Evolutionary conservation across 2,329 filamentous ascomycete genomes (phyloP), one percentile per base, ranked within the genome.

Genomic region (Colletotrichum phormii): DNA sequence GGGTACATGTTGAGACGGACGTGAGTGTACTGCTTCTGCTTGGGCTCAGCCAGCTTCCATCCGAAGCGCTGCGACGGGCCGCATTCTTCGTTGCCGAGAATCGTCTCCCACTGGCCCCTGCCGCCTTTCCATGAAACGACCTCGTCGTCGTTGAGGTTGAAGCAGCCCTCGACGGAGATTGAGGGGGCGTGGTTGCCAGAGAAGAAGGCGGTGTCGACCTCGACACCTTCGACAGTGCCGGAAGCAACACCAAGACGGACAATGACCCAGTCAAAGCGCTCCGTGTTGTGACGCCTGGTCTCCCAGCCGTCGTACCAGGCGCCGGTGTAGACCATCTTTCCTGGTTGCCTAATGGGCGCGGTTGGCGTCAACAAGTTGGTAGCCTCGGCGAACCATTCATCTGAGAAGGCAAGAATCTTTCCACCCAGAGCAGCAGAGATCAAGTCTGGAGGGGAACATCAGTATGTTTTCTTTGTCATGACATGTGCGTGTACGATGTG

Each of bases 1-100:
- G 94, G 93, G 79, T 94, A 95, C 94, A 95, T 95, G 80, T 94
- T 93, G 67, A 97, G 85, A 42, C 93, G 86, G 53, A 95, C 92
- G 80, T 97, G 94, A 0, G 94, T 95, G 82, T 93, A 95, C 66
- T 91, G 89, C 81, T 93, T 93, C 42, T 84, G 82, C 0, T 89
- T 91, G 24, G 88, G 87, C 22, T 79, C 79, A 18, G 86, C 83
- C 18, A 96, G 85, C 78, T 89, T 88, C 94, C 94, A 97, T 4
- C 86, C 92, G 78, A 95, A 94, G 72, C 93, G 85, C 81, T 92
- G 91, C 64, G 87, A 92, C 1, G 94, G 93, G 0, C 93, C 93
- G 80, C 93, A 95, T 78, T 93, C 91, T 78, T 93, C 89, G 73
- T 89, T 86, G 22, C 87, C 86, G 5, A 96, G 85, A 70, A 96